Evolutionary conservation across 148 eudicot species (phyloP).

Genomic region (Rhododendron ferrugineum): DNA sequence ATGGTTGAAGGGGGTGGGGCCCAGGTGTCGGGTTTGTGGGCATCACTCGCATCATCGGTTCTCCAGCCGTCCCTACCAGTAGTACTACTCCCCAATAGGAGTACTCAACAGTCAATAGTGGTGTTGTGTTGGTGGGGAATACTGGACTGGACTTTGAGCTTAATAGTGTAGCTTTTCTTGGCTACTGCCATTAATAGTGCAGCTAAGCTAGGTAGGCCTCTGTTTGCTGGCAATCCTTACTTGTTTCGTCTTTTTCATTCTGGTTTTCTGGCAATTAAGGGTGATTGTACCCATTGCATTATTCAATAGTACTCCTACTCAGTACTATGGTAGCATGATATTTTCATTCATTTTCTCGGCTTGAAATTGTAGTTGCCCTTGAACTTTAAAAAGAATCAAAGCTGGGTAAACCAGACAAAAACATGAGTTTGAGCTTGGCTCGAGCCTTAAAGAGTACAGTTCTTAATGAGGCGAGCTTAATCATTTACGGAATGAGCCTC

Average conservation of each 20-base stretch:
- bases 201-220: background rate
- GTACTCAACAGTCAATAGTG: background rate
- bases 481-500: no score
- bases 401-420: no score
- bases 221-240: background rate
- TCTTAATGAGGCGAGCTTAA: no score
- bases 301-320: background rate
- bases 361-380: background rate
- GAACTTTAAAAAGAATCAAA: background rate
- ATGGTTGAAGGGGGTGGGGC: constrained; percentile 28
- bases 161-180: background rate
- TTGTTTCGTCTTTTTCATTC: background rate
- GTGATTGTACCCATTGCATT: background rate
- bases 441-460: no score
- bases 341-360: background rate
- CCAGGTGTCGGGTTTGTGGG: constrained; percentile 41
- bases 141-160: background rate
- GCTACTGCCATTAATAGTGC: background rate
- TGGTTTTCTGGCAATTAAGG: background rate
- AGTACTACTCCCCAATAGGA: background rate
- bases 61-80: constrained; percentile 1
- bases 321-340: background rate
- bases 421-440: no score
- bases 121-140: background rate
- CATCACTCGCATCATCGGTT: constrained; percentile 15